phyloP scores from a whole-genome alignment of 257 asterid genomes.

The Penstemon davidsonii region DNA sequence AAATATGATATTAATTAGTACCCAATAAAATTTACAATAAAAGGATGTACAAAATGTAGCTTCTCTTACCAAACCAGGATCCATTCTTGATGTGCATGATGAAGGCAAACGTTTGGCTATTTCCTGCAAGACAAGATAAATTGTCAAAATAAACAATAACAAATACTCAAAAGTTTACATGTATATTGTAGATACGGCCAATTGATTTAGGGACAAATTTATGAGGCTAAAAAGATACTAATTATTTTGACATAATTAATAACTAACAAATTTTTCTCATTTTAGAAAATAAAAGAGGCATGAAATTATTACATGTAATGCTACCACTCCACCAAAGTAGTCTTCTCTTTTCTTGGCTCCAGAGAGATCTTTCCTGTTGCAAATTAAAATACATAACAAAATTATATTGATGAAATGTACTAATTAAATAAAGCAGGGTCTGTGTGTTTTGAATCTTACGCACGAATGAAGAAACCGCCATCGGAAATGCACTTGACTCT shows the following conservation, averaged over 20 bases:
- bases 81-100: neutral
- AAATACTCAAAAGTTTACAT: too few relatives aligned
- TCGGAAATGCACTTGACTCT: neutral
- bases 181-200: neutral
- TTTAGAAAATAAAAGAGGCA: too few relatives aligned
- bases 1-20: too few relatives aligned
- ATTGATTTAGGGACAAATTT: too few relatives aligned
- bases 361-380: neutral
- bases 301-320: neutral
- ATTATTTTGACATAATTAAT: too few relatives aligned
- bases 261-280: too few relatives aligned
- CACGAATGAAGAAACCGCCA: neutral
- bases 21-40: too few relatives aligned
- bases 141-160: too few relatives aligned
- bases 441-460: neutral
- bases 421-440: neutral
- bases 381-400: neutral
- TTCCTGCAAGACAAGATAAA: neutral
- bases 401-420: neutral
- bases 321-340: neutral
- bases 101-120: neutral
- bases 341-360: neutral
- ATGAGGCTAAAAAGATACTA: too few relatives aligned
- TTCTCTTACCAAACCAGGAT: neutral
- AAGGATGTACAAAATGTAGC: neutral